A percentile compares a stretch with the other conserved stretches of the same genome.
These are phyloP conservation scores for Nicotiana knightiana DNA, from an alignment of 257 asterid genomes.

Conservation along the genomic window DNA sequence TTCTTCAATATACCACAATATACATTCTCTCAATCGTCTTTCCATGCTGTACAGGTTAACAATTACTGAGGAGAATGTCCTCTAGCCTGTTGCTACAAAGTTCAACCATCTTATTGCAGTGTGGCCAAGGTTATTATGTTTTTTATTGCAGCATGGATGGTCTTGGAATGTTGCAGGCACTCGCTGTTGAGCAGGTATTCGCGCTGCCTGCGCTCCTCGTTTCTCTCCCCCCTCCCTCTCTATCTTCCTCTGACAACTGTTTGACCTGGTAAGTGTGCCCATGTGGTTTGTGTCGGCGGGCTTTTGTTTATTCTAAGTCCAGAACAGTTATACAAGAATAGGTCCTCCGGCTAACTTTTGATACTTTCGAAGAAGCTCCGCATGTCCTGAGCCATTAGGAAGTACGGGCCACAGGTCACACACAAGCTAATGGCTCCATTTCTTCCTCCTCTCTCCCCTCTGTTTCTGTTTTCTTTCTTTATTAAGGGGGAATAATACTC, in stretches of 20 bases:
- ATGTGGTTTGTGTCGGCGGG: not conserved
- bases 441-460: not conserved
- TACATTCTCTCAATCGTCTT: not conserved
- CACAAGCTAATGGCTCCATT: not conserved
- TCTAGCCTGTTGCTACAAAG: slow-evolving; percentile 50
- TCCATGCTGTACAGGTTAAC: slow-evolving; percentile 9
- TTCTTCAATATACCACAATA: not conserved
- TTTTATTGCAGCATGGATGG: slow-evolving; percentile 73
- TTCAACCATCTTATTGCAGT: slow-evolving; percentile 55
- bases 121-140: slow-evolving; percentile 65
- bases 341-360: not conserved
- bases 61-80: slow-evolving; percentile 37
- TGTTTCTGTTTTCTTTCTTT: not conserved
- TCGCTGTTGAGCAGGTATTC: slow-evolving; percentile 50
- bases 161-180: slow-evolving; percentile 83
- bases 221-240: not conserved
- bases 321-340: not conserved
- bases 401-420: not conserved
- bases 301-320: not conserved
- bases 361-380: not conserved
- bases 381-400: not conserved
- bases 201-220: not conserved
- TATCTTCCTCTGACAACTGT: not conserved
- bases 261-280: not conserved
- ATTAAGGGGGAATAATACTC: not conserved